phyloP scores from a whole-genome alignment of 768 basidiomycete species.

The Tylopilus balloui region DNA sequence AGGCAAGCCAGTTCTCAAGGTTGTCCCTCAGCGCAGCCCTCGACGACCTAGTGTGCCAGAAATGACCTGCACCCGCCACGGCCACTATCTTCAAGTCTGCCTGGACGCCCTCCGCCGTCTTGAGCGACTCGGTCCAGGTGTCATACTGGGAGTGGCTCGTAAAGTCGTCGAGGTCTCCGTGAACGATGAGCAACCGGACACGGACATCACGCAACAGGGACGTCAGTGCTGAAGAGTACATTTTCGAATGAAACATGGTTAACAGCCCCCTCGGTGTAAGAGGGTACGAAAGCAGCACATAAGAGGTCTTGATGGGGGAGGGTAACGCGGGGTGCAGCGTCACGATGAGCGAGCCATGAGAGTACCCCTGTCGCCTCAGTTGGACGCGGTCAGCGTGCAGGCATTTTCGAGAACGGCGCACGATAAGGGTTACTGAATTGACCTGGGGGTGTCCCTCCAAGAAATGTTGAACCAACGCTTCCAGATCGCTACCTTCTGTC shows the following conservation, averaged over 20 bases:
- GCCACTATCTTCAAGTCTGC: conserved; percentile 33
- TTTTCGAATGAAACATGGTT: conserved; percentile 59
- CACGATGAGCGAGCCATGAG: conserved; percentile 70
- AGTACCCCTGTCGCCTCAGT: conserved; percentile 62
- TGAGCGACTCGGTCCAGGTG: conserved; percentile 47
- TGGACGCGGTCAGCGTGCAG: conserved; percentile 3
- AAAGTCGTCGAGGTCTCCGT: conserved; percentile 70
- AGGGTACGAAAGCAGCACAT: conserved; percentile 75
- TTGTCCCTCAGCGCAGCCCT: conserved; percentile 18
- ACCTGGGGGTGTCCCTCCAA: conserved; percentile 40
- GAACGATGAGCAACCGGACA: conserved; percentile 57
- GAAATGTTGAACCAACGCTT: conserved; percentile 56
- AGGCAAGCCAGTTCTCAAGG: conserved; percentile 20
- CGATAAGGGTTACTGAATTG: conserved; percentile 53
- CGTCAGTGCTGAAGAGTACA: conserved; percentile 50
- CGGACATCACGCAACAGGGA: conserved; percentile 43
- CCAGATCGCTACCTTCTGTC: conserved; percentile 65
- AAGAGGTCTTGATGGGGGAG: conserved; percentile 49
- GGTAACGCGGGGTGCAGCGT: conserved; percentile 58
- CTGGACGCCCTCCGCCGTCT: conserved; percentile 15
- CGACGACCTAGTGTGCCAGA: conserved; percentile 49
- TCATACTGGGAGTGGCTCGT: conserved; percentile 53
- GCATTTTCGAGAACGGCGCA: conserved; percentile 32
- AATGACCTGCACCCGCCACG: conserved; percentile 55
- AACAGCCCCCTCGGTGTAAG: conserved; percentile 61